A percentile compares a stretch with the other conserved stretches of the same genome.
Conservation (phyloP, 306 rosid species). For the Trifolium fragiferum region DNA sequence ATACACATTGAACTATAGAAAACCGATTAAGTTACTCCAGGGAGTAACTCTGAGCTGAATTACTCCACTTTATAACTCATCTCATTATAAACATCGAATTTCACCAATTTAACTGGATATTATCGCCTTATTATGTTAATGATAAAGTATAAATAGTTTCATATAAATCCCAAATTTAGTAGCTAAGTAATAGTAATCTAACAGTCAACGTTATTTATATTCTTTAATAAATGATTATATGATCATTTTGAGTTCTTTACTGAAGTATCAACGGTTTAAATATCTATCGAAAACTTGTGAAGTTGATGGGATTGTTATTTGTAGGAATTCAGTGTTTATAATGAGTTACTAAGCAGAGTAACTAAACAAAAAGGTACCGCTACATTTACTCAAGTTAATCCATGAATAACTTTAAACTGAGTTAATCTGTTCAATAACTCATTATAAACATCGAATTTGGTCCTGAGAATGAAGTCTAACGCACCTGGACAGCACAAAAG, state of each 20-base stretch:
- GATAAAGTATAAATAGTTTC: neutral
- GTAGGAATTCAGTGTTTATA: neutral
- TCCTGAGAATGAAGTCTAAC: slow-evolving; percentile 2
- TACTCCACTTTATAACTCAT: neutral
- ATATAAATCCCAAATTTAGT: neutral
- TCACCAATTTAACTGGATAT: too few species aligned
- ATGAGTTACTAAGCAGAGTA: neutral
- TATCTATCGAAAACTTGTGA: neutral
- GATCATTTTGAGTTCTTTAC: neutral
- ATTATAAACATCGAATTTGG: neutral
- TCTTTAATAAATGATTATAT: too few species aligned
- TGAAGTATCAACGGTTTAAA: neutral
- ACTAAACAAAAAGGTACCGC: neutral
- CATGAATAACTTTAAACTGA: neutral
- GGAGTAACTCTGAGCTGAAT: neutral
- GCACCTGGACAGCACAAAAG: slow-evolving; percentile 76
- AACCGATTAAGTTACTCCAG: neutral
- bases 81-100: neutral
- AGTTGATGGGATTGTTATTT: neutral
- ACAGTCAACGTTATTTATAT: too few species aligned
- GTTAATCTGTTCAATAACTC: neutral
- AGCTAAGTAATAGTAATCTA: neutral
- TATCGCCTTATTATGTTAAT: too few species aligned
- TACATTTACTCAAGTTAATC: neutral
- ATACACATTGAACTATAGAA: neutral